phyloP scores from a whole-genome alignment of 2,329 filamentous ascomycete species.

The Penicillium palitans region DNA sequence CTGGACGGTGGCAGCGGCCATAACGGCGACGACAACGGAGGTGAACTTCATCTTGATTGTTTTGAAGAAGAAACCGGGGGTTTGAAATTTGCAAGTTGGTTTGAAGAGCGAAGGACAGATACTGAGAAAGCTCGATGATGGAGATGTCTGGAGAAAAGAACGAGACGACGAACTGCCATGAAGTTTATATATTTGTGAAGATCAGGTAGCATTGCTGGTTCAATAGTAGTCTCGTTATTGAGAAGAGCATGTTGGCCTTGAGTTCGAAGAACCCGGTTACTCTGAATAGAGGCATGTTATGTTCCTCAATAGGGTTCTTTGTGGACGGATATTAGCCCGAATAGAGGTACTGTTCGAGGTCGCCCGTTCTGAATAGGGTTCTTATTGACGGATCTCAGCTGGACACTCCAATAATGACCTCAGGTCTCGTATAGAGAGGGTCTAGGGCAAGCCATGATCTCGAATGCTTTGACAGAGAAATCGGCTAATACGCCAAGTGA shows the following conservation, averaged over 20 bases:
- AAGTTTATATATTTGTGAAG: not conserved
- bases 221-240: not conserved
- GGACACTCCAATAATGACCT: not conserved
- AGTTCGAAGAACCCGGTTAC: not conserved
- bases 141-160: slow-evolving; percentile 7
- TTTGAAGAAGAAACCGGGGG: slow-evolving; percentile 13
- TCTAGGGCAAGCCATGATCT: not conserved
- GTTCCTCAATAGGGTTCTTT: slow-evolving; percentile 3
- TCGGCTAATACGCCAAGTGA: not conserved
- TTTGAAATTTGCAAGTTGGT: slow-evolving; percentile 11
- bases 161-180: not conserved
- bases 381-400: not conserved
- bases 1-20: slow-evolving; percentile 42
- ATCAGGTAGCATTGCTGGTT: not conserved
- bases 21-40: slow-evolving; percentile 42
- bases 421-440: not conserved
- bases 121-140: slow-evolving; percentile 14
- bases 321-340: not conserved
- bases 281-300: slow-evolving; percentile 7
- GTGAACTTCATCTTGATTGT: slow-evolving; percentile 51
- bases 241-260: not conserved
- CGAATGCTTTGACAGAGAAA: not conserved
- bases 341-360: not conserved
- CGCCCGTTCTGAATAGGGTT: not conserved
- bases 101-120: slow-evolving; percentile 9